Conservation (phyloP, 2,329 filamentous ascomycete genomes). For the Paecilomyces formosus region DNA sequence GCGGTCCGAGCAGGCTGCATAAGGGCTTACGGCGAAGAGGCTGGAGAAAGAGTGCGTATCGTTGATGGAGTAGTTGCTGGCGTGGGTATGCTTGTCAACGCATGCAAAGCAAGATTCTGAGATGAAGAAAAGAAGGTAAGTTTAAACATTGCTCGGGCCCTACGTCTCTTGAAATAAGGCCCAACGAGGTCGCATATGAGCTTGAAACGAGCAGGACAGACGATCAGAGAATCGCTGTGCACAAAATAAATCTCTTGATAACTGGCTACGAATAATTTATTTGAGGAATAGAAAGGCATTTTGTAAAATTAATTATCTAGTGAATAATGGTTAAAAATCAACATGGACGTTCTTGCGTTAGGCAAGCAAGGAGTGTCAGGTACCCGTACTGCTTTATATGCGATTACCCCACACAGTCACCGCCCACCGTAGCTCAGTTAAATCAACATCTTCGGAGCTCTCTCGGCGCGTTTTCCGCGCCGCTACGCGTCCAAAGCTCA, state of each 20-base stretch:
- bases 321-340: neutral
- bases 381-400: neutral
- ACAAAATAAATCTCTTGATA: neutral
- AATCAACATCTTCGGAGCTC: neutral
- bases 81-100: slow-evolving; percentile 25
- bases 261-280: neutral
- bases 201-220: neutral
- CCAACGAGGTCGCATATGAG: neutral
- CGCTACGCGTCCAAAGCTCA: slow-evolving; percentile 19
- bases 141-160: neutral
- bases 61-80: slow-evolving; percentile 58
- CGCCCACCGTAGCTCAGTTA: neutral
- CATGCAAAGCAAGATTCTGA: slow-evolving; percentile 30
- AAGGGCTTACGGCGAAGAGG: slow-evolving; percentile 54
- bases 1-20: slow-evolving; percentile 64
- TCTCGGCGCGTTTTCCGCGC: slow-evolving; percentile 25
- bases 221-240: neutral
- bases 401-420: neutral
- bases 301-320: too few relatives aligned
- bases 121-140: neutral
- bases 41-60: slow-evolving; percentile 56
- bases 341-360: neutral
- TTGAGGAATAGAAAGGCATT: neutral
- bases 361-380: neutral
- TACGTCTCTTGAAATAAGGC: neutral